Conservation (phyloP, 129 eudicot species). For the Ambrosia trifida region DNA sequence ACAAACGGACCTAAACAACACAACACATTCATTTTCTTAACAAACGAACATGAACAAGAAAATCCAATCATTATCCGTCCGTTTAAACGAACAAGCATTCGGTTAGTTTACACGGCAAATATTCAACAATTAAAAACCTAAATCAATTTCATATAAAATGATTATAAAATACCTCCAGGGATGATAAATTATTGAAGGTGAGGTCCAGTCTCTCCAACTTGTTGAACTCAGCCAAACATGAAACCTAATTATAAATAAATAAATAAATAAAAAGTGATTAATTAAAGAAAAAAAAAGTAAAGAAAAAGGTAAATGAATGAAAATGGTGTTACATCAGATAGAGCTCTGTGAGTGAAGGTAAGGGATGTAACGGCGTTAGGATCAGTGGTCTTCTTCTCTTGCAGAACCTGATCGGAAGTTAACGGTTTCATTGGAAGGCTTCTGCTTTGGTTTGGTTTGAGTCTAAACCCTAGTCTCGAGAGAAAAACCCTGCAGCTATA, state of each 20-base stretch:
- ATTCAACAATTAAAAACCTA: not conserved
- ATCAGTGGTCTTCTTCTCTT: conserved; percentile 61
- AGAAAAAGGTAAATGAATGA: not conserved
- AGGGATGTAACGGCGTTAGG: conserved; percentile 56
- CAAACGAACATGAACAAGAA: too few relatives aligned
- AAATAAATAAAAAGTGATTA: not conserved
- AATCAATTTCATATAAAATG: not conserved
- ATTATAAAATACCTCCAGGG: conserved; percentile 60
- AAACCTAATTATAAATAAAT: conserved; percentile 42
- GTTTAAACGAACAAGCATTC: too few relatives aligned
- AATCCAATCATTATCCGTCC: too few relatives aligned
- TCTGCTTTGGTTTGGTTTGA: not conserved
- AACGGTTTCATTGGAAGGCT: conserved; percentile 49
- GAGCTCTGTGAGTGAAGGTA: conserved; percentile 81
- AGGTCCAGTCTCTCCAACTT: conserved; percentile 80
- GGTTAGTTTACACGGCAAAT: not conserved
- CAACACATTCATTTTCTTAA: too few relatives aligned
- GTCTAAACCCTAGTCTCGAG: not conserved
- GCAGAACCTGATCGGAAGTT: conserved; percentile 57
- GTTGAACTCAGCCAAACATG: conserved; percentile 70
- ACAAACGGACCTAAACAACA: too few relatives aligned
- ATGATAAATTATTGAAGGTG: conserved; percentile 68
- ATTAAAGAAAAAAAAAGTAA: not conserved
- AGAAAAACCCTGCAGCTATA: too few relatives aligned
- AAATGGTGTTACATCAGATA: conserved; percentile 57